A percentile compares a stretch with the other conserved stretches of the same genome.
Evolutionary conservation across 306 rosid genomes (phyloP).

Genomic region (Sicyos edulis): DNA sequence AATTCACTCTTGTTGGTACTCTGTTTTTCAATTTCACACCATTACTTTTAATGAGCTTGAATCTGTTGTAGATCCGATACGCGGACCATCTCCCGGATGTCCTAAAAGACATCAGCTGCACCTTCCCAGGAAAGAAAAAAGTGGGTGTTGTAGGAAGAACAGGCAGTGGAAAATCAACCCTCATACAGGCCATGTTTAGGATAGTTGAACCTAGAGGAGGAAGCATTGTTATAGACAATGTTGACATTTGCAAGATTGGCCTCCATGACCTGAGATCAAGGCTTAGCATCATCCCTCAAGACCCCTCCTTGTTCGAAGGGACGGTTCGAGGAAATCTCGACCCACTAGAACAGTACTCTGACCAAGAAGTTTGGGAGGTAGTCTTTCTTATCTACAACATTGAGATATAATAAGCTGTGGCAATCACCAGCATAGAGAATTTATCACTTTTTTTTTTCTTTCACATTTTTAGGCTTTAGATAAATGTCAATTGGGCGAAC

Average conservation of each 20-base stretch:
- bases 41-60: constrained; percentile 8
- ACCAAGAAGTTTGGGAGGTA: constrained; percentile 80
- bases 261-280: constrained; percentile 85
- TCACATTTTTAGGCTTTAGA: constrained; percentile 56
- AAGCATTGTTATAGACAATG: constrained; percentile 61
- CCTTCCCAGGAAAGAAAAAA: constrained; percentile 83
- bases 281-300: constrained; percentile 94
- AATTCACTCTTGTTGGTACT: background rate
- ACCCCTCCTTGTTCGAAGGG: constrained; percentile 84
- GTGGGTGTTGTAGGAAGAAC: constrained; percentile 95
- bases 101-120: constrained; percentile 65
- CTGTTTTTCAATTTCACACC: constrained; percentile 1
- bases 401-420: background rate
- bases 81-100: constrained; percentile 91
- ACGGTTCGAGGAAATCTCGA: constrained; percentile 83
- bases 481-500: constrained; percentile 72
- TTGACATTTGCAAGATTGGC: constrained; percentile 73
- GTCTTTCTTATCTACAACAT: background rate
- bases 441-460: background rate
- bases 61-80: constrained; percentile 59
- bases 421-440: constrained; percentile 3
- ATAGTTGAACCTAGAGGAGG: constrained; percentile 82
- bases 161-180: constrained; percentile 94
- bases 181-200: constrained; percentile 87
- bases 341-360: constrained; percentile 61